Evolutionary conservation across 129 eudicot genomes (phyloP).

Genomic region (Arctium minus): DNA sequence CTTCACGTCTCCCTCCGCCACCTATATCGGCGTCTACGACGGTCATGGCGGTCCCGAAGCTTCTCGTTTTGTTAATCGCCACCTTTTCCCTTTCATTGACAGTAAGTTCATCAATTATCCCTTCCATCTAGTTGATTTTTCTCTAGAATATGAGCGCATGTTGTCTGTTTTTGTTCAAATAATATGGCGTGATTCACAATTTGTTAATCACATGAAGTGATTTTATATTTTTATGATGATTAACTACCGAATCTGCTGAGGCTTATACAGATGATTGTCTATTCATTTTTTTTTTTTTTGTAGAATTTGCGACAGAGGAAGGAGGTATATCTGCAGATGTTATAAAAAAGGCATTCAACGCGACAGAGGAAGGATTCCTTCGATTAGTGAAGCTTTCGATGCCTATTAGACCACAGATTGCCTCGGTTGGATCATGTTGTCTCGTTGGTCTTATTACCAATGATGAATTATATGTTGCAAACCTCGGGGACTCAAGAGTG

Average conservation of each 20-base stretch:
- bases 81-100: conserved; percentile 52
- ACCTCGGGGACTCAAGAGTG: conserved; percentile 78
- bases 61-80: conserved; percentile 58
- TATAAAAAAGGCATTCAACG: conserved; percentile 62
- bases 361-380: conserved; percentile 66
- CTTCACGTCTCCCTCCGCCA: conserved; percentile 61
- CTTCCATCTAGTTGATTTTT: neutral
- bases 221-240: neutral
- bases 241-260: neutral
- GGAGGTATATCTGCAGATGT: conserved; percentile 68
- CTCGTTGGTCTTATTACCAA: conserved; percentile 63
- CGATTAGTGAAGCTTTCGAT: conserved; percentile 49
- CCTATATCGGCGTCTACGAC: conserved; percentile 69
- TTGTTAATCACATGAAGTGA: neutral
- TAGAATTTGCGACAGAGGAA: conserved; percentile 62
- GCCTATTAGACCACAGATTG: conserved; percentile 52
- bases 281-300: neutral
- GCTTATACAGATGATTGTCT: conserved; percentile 30
- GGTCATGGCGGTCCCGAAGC: conserved; percentile 84
- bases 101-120: conserved; percentile 29
- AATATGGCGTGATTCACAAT: neutral
- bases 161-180: neutral
- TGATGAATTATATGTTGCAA: conserved; percentile 57
- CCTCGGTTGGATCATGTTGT: conserved; percentile 82
- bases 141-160: neutral